Base-by-base conservation (phyloP, 331 rosid genomes). In the Stylosanthes scabra region DNA sequence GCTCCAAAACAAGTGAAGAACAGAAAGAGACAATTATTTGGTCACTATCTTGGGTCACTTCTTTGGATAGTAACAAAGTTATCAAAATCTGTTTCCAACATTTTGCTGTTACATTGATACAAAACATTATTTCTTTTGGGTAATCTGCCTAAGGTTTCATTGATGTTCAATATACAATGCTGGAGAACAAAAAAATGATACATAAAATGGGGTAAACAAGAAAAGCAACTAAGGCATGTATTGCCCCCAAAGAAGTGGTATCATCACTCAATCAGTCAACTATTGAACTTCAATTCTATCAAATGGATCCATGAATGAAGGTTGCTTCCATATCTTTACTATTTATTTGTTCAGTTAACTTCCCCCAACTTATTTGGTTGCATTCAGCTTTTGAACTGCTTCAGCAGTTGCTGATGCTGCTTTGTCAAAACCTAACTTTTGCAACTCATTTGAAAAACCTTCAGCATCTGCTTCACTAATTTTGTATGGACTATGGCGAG, bases 381-480 rank as follows among this genome's bases (percentile, higher is more conserved):
- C 20, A 74, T 42, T 76, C 7, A 88, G 65, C 74, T 90, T 90
- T 74, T 87, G 85, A 64, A 79, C 89, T 45, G 84, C 93, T 81
- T 86, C 94, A 49, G 85, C 75, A 15, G 90, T 97, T 2, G 93
- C 97, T 15, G 88, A 86, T 14, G 95, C 97, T 29, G 96, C 97
- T 78, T 86, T 77, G 81, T 76, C 85, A 42, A 91, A 80, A 69
- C 96, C 96, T 79, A 89, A 59, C 60, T 62, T 88, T 44, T 81
- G 85, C 76, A 93, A 81, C 78, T 93, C 96, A 73, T 70, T 78
- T 64, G 72, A 77, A 75, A 90, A 91, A 59, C 74, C 83, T 40
- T 77, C 5, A 25, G 79, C 84, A 67, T 89, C 92, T 10, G 71
- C 11, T 51, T 77, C 69, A 60, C 71, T 79, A 39, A 93, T 91